Evolutionary conservation across 805 yeast genomes (phyloP), one percentile per base, ranked within the genome.

Genomic region (Ogataea pilisensis): DNA sequence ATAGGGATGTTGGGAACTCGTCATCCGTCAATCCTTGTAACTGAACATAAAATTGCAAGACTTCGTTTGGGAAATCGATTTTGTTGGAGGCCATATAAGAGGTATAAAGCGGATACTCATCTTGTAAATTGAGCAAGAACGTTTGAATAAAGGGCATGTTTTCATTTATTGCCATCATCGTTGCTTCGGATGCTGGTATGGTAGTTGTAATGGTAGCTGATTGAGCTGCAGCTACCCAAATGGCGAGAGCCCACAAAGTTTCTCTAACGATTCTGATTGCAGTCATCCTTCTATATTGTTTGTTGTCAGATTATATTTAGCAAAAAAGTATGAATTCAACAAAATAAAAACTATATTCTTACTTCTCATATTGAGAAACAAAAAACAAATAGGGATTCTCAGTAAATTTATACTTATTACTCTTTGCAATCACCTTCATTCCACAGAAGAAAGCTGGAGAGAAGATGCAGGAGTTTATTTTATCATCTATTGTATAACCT

Each of bases 1-100:
- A 43, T 19, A 58, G 29, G 2, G 63, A 54, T 3, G 60, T 55
- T 35, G 58, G 48, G 20, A 53, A 50, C 4, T 43, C 43, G 5
- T 35, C 34, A 14, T 44, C 53, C 1, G 55, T 39, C 9, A 39
- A 31, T 1, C 46, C 41, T 8, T 38, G 44, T 13, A 58, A 37
- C 9, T 54, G 42, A n/a, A 48, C 41, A 34, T 57, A 55, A 37
- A 63, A 65, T 20, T 61, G 58, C 31, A 64, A 24, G n/a, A 65
- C 20, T 17, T 39, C 38, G 8, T 49, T 42, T 6, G 69, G 69
- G 22, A 61, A 49, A 1, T 37, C 44, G 52, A 61, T 50, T 7
- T 50, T 39, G 18, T 58, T 50, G 11, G 41, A 46, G 4, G 35
- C 48, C 70, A 69, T 62, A 27, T 63, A 65, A 1, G 68, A 60